Evolutionary conservation across 306 rosid genomes (phyloP).

Genomic region (Sindora glabra): DNA sequence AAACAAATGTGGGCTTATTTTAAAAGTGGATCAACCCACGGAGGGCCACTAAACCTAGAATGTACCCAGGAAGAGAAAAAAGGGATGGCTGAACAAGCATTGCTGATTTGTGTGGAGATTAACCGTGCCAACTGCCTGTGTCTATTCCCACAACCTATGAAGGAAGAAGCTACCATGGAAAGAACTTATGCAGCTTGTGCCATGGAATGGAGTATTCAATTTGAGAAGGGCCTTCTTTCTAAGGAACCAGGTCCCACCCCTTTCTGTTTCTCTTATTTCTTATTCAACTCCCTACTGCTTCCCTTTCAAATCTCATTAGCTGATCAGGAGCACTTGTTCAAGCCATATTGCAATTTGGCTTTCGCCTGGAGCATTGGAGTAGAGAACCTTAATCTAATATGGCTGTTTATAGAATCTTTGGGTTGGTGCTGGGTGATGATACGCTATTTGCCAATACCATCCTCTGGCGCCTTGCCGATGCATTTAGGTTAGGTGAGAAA

Average conservation of each 20-base stretch:
- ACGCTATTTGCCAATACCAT: constrained; percentile 62
- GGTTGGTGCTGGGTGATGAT: constrained; percentile 70
- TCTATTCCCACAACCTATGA: too few species aligned
- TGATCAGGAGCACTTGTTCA: constrained; percentile 34
- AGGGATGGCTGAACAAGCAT: too few species aligned
- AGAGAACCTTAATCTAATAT: constrained; percentile 42
- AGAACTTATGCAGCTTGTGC: constrained; percentile 48
- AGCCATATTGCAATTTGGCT: constrained; percentile 49
- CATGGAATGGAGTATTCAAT: constrained; percentile 85
- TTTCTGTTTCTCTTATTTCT: not conserved
- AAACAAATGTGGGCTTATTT: too few species aligned
- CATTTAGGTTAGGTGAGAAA: constrained; percentile 52
- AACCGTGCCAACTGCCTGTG: too few species aligned
- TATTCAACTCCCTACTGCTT: too few species aligned
- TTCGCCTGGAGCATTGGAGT: constrained; percentile 51
- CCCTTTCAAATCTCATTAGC: too few species aligned
- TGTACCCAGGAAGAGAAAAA: too few species aligned
- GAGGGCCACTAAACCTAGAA: too few species aligned
- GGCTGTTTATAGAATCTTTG: constrained; percentile 42
- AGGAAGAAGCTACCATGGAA: constrained; percentile 46
- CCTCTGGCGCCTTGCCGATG: constrained; percentile 72
- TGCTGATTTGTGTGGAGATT: too few species aligned
- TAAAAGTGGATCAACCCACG: too few species aligned
- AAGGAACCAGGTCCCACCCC: constrained; percentile 28
- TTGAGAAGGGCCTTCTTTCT: constrained; percentile 71